Base-by-base conservation (phyloP, 179 eudicot genomes). In the Spergularia azorica region DNA sequence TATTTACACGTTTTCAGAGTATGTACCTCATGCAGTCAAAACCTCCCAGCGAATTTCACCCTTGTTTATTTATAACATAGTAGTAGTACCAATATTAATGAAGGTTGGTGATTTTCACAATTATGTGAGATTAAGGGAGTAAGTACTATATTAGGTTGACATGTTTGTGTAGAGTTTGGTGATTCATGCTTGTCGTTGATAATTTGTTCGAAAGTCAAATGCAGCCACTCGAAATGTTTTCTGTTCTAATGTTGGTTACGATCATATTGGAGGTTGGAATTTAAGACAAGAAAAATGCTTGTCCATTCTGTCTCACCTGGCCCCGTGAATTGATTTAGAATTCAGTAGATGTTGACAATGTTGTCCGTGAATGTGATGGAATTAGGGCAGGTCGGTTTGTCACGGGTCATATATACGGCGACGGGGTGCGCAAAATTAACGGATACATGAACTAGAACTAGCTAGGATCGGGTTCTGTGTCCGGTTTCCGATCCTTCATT, bases 321-420 rank as follows among this genome's bases (percentile, higher is more conserved):
- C 3, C 82, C 65, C 64, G 82, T 79, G 78, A 79, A 36, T 32
- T 59, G 15, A 10, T 58, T 58, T n/a, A n/a, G n/a, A n/a, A n/a
- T n/a, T n/a, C n/a, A n/a, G n/a, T n/a, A n/a, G n/a, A n/a, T n/a
- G n/a, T n/a, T n/a, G n/a, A 63, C 13, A 41, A 2, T 36, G 58
- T 17, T 58, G 38, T 46, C 17, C 51, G 48, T 58, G 75, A 17
- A 26, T 26, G 2, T 26, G 2, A 0, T 26, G 32, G 32, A 18
- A 46, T 72, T 16, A 38, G 75, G 20, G 54, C 32, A 38, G 10
- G 11, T 18, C 11, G 32, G 32, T 26, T 72, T 41, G 66, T 72
- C 76, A 72, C 76, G 76, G 66, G 76, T 17, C 32, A 26, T 26
- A 26, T 26, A 26, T 2, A 0, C 32, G 32, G 32, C 32, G 32